Conservation (phyloP, 306 rosid species). For the Medicago arabica region DNA sequence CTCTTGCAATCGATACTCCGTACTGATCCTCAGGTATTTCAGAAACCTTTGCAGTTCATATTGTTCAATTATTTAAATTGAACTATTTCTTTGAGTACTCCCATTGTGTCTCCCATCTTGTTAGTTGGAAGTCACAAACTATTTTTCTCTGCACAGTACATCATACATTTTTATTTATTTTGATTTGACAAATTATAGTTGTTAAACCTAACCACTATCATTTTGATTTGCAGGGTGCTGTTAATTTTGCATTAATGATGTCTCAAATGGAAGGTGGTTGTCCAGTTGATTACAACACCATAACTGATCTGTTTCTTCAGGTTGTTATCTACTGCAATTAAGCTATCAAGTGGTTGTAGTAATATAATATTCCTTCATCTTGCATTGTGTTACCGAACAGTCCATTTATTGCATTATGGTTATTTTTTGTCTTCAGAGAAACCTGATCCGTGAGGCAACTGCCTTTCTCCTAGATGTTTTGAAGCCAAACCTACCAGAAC, state of each 20-base stretch:
- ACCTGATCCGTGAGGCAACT: constrained; percentile 98
- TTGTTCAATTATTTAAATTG: constrained; percentile 7
- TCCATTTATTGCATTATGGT: constrained; percentile 38
- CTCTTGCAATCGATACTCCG: constrained; percentile 97
- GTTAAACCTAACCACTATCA: constrained; percentile 15
- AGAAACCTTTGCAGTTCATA: neutral
- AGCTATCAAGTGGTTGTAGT: constrained; percentile 23
- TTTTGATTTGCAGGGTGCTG: constrained; percentile 85
- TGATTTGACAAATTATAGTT: constrained; percentile 42
- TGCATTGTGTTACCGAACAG: constrained; percentile 29
- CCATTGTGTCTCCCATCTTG: constrained; percentile 10
- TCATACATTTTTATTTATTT: constrained; percentile 36
- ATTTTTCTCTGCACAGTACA: constrained; percentile 15
- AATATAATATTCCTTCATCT: constrained; percentile 27
- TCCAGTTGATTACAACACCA: constrained; percentile 97
- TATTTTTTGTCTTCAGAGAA: constrained; percentile 65
- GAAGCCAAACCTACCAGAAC: constrained; percentile 97
- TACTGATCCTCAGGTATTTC: constrained; percentile 91
- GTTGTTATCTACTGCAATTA: constrained; percentile 48
- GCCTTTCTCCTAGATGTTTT: constrained; percentile 94
- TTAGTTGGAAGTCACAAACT: constrained; percentile 21
- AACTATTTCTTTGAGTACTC: constrained; percentile 24
- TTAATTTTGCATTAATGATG: constrained; percentile 99
- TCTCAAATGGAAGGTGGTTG: constrained; percentile 99
- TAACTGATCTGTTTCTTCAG: constrained; percentile 99